Base-by-base conservation (phyloP, 306 rosid genomes). In the Pterocarpus macrocarpus region DNA sequence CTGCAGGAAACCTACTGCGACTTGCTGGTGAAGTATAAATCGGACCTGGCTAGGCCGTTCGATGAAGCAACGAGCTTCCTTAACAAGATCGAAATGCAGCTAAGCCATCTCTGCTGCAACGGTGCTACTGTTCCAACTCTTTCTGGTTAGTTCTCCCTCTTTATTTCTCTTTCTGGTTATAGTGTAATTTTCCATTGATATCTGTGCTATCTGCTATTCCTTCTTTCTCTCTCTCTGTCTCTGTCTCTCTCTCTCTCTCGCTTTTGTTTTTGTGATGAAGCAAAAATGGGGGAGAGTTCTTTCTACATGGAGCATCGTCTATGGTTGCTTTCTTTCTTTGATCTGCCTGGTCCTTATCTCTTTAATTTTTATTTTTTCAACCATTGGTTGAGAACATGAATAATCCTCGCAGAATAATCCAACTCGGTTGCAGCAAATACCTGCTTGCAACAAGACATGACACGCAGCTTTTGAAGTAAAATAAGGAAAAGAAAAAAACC, bases 41-140 rank as follows among this genome's bases (percentile, higher is more conserved):
- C 92, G 49, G 99, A 96, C 89, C 92, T 96, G 28, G 72, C 88
- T 2, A 87, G 97, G 45, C 97, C 99, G 72, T 96, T 93, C 63
- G 98, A 96, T 53, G 99, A 96, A 86, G 98, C 99, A 17, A 87
- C 92, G 16, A 86, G 88, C 16, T 96, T 96, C 91, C 89, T 96
- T 73, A 96, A 85, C 90, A 92, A 89, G 83, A 96, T 96, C 72
- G 97, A 96, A 85, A 73, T 57, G 47, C 98, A 93, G 80, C 94
- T 96, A 15, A 84, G 86, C 65, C 76, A 87, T 84, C 99, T 96
- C 89, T 90, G 92, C 89, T 90, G 92, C 88, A 85, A 83, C 16
- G 88, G 88, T 78, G 82, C 87, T 76, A 84, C 90, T 64, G 76
- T 78, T 82, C 81, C 90, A 69, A 89, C 77, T 68, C 85, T 84